Conservation (phyloP, 148 eudicot species). For the Fagopyrum esculentum region DNA sequence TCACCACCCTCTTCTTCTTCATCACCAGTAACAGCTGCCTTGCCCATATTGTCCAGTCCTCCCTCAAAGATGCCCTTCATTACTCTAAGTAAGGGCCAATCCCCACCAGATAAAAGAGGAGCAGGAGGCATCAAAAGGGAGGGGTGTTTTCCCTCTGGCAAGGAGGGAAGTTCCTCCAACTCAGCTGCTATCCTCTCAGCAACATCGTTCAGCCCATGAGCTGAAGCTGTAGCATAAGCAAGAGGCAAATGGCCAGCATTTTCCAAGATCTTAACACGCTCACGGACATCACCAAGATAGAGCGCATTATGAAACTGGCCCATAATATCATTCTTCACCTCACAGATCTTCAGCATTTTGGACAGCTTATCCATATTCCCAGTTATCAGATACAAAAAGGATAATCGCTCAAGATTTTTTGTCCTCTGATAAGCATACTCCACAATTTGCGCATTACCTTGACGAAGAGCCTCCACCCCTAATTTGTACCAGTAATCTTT, state of each 20-base stretch:
- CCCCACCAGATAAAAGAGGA: slow-evolving; percentile 52
- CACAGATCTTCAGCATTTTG: too few relatives aligned
- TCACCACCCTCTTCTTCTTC: slow-evolving; percentile 51
- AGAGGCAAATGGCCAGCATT: slow-evolving; percentile 36
- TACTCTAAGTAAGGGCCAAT: slow-evolving; percentile 73
- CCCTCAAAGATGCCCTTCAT: slow-evolving; percentile 65
- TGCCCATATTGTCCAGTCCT: slow-evolving; percentile 41
- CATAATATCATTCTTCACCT: too few relatives aligned
- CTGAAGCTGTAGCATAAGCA: slow-evolving; percentile 30
- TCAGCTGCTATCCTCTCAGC: slow-evolving; percentile 30
- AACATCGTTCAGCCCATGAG: slow-evolving; percentile 27
- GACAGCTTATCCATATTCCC: too few relatives aligned
- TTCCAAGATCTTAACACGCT: slow-evolving; percentile 17
- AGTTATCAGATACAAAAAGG: too few relatives aligned
- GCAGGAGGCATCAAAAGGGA: slow-evolving; percentile 60
- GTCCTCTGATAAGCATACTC: too few relatives aligned
- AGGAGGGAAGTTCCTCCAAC: slow-evolving; percentile 38
- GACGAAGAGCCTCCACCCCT: slow-evolving; percentile 45
- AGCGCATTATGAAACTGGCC: too few relatives aligned
- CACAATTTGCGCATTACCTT: slow-evolving; percentile 31
- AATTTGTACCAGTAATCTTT: slow-evolving; percentile 42
- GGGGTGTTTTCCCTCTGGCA: slow-evolving; percentile 44
- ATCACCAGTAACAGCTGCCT: slow-evolving; percentile 20
- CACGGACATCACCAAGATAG: too few relatives aligned
- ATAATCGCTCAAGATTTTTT: too few relatives aligned